Base-by-base conservation (phyloP, 2,329 filamentous ascomycete species). In the Monosporascus sp. region DNA sequence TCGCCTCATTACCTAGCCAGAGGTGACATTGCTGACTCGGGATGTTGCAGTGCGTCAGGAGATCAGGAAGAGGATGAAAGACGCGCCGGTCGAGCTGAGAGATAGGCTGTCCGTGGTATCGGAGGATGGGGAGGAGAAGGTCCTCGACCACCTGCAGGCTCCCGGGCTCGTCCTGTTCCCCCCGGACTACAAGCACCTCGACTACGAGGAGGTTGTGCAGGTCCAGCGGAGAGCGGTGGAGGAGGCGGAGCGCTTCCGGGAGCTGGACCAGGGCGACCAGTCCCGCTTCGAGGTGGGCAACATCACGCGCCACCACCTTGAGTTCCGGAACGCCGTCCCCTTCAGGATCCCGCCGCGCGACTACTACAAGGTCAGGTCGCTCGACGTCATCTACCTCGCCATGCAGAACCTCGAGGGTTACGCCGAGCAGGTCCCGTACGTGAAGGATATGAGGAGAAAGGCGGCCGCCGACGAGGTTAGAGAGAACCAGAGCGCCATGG, bases 291-390 rank as follows among this genome's bases (percentile, higher is more conserved):
- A 59, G 45, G 56, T 59, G 18, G 45, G n/a, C 8, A 8, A 11
- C 4, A 55, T 56, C 53, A 52, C 54, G 47, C 48, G 55, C 39
- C 9, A 27, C 48, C 37, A 61, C 41, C 56, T 57, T 49, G 20
- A 57, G 14, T 38, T 27, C 27, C 45, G 45, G 37, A 6, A 47
- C 25, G 48, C 51, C 11, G 52, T 52, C 48, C 53, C 49, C 24
- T 31, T 20, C 6, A 50, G 53, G 25, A 54, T 56, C 47, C 31
- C 61, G 49, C 62, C 64, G 17, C 63, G 64, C 47, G 51, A 58
- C 27, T 52, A 41, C 3, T 59, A 61, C 2, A 47, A 61, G 52
- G 59, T 53, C 22, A 54, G 61, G 54, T 5, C 63, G 15, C 41
- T 58, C 31, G 58, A 60, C 31, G 31, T 59, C 31, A 38, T 53